Evolutionary conservation across 2,329 filamentous ascomycete genomes (phyloP), one percentile per base, ranked within the genome.

Genomic region (Boeremia exigua): DNA sequence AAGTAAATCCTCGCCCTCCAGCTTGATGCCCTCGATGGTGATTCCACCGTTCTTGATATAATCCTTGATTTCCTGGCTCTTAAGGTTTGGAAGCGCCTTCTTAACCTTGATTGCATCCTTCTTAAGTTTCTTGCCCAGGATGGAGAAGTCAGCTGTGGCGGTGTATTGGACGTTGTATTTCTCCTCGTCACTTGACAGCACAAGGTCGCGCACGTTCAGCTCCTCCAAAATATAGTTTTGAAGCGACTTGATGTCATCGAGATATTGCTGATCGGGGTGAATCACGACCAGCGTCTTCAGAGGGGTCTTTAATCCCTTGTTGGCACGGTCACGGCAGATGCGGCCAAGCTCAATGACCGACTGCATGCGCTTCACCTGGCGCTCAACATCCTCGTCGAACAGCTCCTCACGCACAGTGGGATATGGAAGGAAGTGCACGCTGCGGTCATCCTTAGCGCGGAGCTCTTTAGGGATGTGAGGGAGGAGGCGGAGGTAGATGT

Each of bases 91-190:
- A 40, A 99, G 80, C 2, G 91, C 92, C 79, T 94, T 96, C 82
- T 96, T 96, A 65, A 98, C 92, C 73, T 89, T 91, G 62, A 88
- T 86, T 62, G 92, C 91, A 69, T 97, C 93, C 78, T 96, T 97
- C 83, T 96, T 96, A 66, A 98, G 84, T 80, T 98, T 98, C 85
- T 96, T 96, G 62, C 95, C 95, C 14, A 99, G 83, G 2, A 91
- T 89, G 12, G 95, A 92, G 89, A 95, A 97, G 76, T 99, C 95
- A 7, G 92, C 93, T 34, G 85, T 86, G 14, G 94, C 91, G 59
- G 90, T 92, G 79, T 97, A 96, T 72, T 95, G 88, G 40, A 99
- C 92, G 50, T 92, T 91, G 80, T 97, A 97, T 74, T 89, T 91
- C 51, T 86, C 88, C 78, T 98, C 95, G 61, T 98, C 92, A 7